Conservation (phyloP, 106 monocot genomes). For the Ottelia alismoides region DNA sequence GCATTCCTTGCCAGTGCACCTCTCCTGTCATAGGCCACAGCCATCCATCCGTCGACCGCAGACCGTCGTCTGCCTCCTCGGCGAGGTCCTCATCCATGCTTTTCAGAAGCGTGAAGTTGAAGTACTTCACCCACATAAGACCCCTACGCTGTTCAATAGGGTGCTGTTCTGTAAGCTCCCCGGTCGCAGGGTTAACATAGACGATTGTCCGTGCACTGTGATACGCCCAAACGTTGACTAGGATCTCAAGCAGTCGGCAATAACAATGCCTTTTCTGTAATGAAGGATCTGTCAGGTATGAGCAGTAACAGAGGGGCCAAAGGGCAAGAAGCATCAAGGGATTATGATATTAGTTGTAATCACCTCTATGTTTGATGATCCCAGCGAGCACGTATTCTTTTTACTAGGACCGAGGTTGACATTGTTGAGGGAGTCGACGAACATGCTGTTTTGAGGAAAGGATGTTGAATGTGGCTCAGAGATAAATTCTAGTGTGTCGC, state of each 20-base stretch:
- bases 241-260: constrained; percentile 60
- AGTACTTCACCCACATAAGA: constrained; percentile 76
- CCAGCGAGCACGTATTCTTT: constrained; percentile 37
- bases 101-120: constrained; percentile 51
- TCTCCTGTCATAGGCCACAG: constrained; percentile 88
- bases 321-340: too few species aligned
- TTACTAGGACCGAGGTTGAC: constrained; percentile 24
- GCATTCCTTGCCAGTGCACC: constrained; percentile 63
- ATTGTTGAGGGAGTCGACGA: constrained; percentile 70
- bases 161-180: constrained; percentile 56
- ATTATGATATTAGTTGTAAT: too few species aligned
- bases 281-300: too few species aligned
- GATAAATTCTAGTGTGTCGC: too few species aligned
- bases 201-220: constrained; percentile 83
- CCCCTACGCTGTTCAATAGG: constrained; percentile 41
- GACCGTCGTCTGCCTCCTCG: constrained; percentile 67
- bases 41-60: constrained; percentile 27
- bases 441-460: too few species aligned
- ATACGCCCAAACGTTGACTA: constrained; percentile 96
- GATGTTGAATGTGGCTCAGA: too few species aligned
- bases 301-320: too few species aligned
- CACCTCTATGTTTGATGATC: constrained; percentile 76
- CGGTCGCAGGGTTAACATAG: constrained; percentile 57
- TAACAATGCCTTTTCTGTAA: constrained; percentile 79
- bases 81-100: constrained; percentile 96